Base-by-base conservation (phyloP, 2,329 filamentous ascomycete species). In the Ceratocystis huliohia region DNA sequence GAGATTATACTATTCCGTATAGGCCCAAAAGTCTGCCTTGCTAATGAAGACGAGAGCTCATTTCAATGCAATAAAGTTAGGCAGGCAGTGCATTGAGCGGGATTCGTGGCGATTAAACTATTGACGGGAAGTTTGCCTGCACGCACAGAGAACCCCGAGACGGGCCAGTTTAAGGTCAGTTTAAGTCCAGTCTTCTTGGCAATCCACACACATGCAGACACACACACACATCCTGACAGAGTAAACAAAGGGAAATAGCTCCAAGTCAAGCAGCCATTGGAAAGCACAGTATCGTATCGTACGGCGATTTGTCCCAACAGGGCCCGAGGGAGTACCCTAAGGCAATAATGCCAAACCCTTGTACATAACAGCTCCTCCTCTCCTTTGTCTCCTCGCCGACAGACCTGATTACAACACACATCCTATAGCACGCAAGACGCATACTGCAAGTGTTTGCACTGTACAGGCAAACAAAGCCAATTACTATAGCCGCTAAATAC, bases 41-140 rank as follows among this genome's bases (percentile, higher is more conserved):
- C 30, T 15, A 17, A 5, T n/a, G 22, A n/a, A 50, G 46, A 50
- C 2, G 5, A 28, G 53, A 57, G 30, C 28, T 59, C 53, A 59
- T 59, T 30, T n/a, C 28, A 59, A 59, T 33, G 53, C 53, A 30
- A 37, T 37, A 8, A 41, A 20, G 28, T 20, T 30, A 59, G 53
- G 37, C n/a, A 37, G 53, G 53, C 25, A 30, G 25, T 59, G 53
- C 25, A 59, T 59, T 59, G 53, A 2, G 53, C n/a, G 25, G 53
- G 53, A 59, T 59, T 59, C 53, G 53, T 59, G 53, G 8, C 53
- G 28, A 17, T 37, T 59, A 30, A n/a, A 59, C 53, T 59, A 59
- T 59, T 33, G 53, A 37, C 53, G 53, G 53, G 53, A 37, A 59
- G 28, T 59, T 59, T 59, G 13, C 53, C 28, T 20, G n/a, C 25